phyloP scores from a whole-genome alignment of 495 filamentous ascomycete genomes.

The Recurvomyces mirabilis region DNA sequence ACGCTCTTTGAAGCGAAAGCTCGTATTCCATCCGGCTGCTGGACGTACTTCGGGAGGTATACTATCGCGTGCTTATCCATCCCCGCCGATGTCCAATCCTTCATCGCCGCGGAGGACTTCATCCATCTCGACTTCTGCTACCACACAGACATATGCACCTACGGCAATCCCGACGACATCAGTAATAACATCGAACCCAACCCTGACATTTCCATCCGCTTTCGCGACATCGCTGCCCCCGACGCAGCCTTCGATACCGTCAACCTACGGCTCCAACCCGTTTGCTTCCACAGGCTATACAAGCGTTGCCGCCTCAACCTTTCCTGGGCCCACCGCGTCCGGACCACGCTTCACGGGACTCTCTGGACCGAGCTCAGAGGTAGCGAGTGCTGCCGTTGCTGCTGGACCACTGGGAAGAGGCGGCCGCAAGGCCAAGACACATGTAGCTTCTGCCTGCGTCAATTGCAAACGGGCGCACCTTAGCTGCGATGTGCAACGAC shows the following conservation, averaged over 20 bases:
- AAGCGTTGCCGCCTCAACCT: background rate
- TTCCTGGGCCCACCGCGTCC: no score
- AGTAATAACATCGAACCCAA: background rate
- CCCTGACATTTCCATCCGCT: background rate
- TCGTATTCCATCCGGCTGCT: no score
- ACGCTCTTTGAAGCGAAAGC: no score
- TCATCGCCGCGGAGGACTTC: slow-evolving; percentile 24
- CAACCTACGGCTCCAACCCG: background rate
- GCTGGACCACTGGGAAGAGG: slow-evolving; percentile 4
- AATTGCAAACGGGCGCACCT: slow-evolving; percentile 97
- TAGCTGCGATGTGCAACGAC: slow-evolving; percentile 56
- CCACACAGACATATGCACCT: background rate
- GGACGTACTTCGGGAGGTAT: no score
- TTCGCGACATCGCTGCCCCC: background rate
- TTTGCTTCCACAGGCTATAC: background rate
- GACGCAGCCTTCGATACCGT: background rate
- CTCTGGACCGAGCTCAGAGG: background rate
- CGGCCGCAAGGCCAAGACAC: slow-evolving; percentile 75
- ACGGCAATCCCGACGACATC: background rate
- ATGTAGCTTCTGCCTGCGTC: slow-evolving; percentile 92
- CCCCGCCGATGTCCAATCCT: slow-evolving; percentile 35
- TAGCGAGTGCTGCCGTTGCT: background rate
- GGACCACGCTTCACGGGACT: no score
- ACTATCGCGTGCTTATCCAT: no score
- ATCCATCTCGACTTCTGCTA: background rate